Percentiles rank a stretch among this genome's conserved stretches.
These are phyloP conservation scores for Aspergillus fructus DNA, from an alignment of 2,329 filamentous ascomycete species.

Conservation along the genomic window DNA sequence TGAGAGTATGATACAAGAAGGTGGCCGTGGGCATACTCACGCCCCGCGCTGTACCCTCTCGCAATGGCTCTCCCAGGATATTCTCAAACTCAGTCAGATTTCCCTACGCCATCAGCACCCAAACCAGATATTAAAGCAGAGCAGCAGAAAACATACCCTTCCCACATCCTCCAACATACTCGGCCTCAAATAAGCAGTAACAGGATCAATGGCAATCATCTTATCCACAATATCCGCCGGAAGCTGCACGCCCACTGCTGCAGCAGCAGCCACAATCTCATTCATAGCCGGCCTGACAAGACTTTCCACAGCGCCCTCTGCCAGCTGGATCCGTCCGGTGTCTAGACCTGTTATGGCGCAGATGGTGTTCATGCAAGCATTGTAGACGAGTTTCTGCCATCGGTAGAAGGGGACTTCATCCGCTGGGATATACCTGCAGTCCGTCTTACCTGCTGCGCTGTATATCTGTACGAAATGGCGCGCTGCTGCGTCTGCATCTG, in stretches of 20 bases:
- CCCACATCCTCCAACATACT: slow-evolving; percentile 56
- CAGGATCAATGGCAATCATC: slow-evolving; percentile 49
- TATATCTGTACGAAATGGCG: slow-evolving; percentile 51
- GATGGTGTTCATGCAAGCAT: slow-evolving; percentile 54
- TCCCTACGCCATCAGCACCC: not conserved
- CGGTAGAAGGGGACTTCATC: slow-evolving; percentile 27
- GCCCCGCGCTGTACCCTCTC: slow-evolving; percentile 3
- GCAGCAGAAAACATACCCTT: slow-evolving; percentile 2
- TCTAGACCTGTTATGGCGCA: slow-evolving; percentile 54
- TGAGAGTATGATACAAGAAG: slow-evolving; percentile 5
- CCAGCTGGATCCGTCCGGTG: slow-evolving; percentile 50
- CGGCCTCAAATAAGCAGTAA: slow-evolving; percentile 42
- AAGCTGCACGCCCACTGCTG: slow-evolving; percentile 45
- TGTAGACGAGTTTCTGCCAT: slow-evolving; percentile 48
- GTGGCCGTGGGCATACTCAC: slow-evolving; percentile 2
- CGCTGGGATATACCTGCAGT: slow-evolving; percentile 33
- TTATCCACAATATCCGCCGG: slow-evolving; percentile 41
- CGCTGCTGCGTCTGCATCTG: slow-evolving; percentile 3
- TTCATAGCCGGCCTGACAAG: slow-evolving; percentile 55
- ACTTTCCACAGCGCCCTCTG: slow-evolving; percentile 43
- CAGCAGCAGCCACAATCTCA: slow-evolving; percentile 44
- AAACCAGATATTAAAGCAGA: not conserved
- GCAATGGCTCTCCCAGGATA: slow-evolving; percentile 6
- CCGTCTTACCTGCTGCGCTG: slow-evolving; percentile 45
- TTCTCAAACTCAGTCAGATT: slow-evolving; percentile 12